Evolutionary conservation across 139 green algal species (phyloP).

Genomic region (Spirogloea muscicola): DNA sequence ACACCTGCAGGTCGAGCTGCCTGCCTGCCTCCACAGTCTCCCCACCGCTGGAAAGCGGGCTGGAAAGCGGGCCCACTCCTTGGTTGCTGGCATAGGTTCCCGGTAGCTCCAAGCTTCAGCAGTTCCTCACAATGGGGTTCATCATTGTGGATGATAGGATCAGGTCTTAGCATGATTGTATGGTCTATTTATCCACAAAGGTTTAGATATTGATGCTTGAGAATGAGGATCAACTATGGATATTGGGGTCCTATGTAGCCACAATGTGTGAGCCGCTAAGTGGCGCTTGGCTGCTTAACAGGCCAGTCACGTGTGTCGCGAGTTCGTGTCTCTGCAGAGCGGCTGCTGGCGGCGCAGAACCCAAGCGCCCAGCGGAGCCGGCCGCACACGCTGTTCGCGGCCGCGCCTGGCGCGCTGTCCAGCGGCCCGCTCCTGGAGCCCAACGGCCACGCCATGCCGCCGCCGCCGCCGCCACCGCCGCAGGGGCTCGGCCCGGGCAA

Average conservation of each 20-base stretch:
- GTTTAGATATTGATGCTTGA: too few species aligned
- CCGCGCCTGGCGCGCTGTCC: neutral
- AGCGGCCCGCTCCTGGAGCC: constrained; percentile 21
- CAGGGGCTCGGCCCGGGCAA: too few species aligned
- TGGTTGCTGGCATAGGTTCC: neutral
- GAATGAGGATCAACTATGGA: neutral
- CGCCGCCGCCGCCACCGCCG: constrained; percentile 24
- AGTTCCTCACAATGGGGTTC: neutral
- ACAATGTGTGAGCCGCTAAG: neutral
- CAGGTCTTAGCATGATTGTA: too few species aligned
- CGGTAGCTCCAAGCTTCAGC: neutral
- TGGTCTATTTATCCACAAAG: neutral
- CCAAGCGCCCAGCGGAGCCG: neutral
- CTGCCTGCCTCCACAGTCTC: neutral
- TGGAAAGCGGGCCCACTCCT: too few species aligned
- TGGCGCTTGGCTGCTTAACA: neutral
- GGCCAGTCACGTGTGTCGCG: neutral
- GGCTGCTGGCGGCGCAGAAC: constrained; percentile 27
- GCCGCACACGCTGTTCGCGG: constrained; percentile 39
- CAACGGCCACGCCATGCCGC: constrained; percentile 8
- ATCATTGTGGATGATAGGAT: neutral
- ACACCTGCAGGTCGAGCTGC: constrained; percentile 64
- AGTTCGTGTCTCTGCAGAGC: neutral
- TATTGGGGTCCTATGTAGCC: neutral
- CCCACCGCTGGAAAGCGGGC: too few species aligned